phyloP scores from a whole-genome alignment of 108 stramenopile species.

The Stephanodiscus minutulus region DNA sequence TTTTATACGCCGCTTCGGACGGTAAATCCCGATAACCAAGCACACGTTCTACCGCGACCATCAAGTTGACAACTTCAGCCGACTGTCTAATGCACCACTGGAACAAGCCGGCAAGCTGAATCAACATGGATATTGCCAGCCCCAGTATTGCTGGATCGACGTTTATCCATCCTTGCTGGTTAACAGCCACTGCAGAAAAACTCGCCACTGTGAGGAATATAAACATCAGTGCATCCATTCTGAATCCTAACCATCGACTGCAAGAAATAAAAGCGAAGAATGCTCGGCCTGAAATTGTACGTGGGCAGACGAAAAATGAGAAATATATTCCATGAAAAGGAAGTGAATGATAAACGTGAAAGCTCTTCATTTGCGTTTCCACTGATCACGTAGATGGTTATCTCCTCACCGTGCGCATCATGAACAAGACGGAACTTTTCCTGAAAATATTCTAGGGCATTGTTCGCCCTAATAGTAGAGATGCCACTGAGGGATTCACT shows the following conservation, averaged over 20 bases:
- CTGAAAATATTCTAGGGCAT: conserved; percentile 57
- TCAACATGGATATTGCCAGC: conserved; percentile 66
- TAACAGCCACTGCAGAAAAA: conserved; percentile 79
- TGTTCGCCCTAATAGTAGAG: conserved; percentile 88
- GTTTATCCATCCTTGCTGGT: conserved; percentile 55
- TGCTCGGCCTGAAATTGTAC: conserved; percentile 48
- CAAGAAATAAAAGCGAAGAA: conserved; percentile 86
- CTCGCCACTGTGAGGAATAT: conserved; percentile 65
- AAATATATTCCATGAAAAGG: not conserved
- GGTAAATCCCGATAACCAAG: conserved; percentile 68
- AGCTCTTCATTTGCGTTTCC: too few species aligned
- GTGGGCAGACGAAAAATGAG: not conserved
- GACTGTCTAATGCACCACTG: conserved; percentile 81
- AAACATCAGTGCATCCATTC: conserved; percentile 85
- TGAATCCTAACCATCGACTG: conserved; percentile 90
- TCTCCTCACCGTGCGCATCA: conserved; percentile 59
- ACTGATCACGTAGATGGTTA: too few species aligned
- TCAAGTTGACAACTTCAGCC: conserved; percentile 92
- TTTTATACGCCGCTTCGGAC: conserved; percentile 67
- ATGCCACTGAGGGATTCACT: conserved; percentile 88
- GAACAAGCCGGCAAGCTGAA: conserved; percentile 70
- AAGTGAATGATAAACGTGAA: not conserved
- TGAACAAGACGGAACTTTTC: conserved; percentile 68
- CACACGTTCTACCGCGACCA: conserved; percentile 91
- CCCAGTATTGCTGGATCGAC: conserved; percentile 86